These are phyloP conservation scores for Nitzschia inconspicua DNA, from an alignment of 108 stramenopile species.

Conservation along the genomic window DNA sequence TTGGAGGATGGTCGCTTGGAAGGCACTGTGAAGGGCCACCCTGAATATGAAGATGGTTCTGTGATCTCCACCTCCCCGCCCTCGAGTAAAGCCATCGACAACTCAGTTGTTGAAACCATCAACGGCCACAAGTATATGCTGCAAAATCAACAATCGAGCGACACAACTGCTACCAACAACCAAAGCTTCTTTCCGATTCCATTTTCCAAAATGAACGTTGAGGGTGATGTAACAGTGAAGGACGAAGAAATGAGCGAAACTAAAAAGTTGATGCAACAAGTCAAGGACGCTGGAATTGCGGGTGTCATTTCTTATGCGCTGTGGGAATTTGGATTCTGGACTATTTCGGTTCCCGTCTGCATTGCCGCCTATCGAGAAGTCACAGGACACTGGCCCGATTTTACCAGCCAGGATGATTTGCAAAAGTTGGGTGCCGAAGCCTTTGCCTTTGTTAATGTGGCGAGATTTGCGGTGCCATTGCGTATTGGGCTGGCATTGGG, in stretches of 20 bases:
- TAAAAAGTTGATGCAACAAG: conserved; percentile 55
- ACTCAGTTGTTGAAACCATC: too few species aligned
- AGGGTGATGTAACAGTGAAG: too few species aligned
- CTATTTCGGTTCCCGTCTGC: conserved; percentile 71
- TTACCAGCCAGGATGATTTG: conserved; percentile 62
- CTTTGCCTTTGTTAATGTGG: conserved; percentile 91
- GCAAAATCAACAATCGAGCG: too few species aligned
- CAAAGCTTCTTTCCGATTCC: too few species aligned
- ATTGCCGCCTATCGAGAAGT: conserved; percentile 57
- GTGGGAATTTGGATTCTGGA: conserved; percentile 86
- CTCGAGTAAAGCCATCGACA: too few species aligned
- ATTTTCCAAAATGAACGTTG: too few species aligned
- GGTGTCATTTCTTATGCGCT: conserved; percentile 74
- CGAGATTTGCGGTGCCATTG: conserved; percentile 84
- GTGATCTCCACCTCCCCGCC: too few species aligned
- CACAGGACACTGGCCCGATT: conserved; percentile 83
- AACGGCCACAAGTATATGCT: too few species aligned
- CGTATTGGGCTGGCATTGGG: conserved; percentile 79
- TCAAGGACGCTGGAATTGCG: conserved; percentile 75
- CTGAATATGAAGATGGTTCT: too few species aligned
- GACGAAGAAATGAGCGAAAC: conserved; percentile 32
- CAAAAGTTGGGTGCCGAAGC: conserved; percentile 78
- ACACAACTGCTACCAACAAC: too few species aligned
- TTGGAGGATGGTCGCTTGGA: too few species aligned
- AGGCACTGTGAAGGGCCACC: too few species aligned